Base-by-base conservation (phyloP, 176 grass and related monocot genomes). In the Oryza rufipogon region DNA sequence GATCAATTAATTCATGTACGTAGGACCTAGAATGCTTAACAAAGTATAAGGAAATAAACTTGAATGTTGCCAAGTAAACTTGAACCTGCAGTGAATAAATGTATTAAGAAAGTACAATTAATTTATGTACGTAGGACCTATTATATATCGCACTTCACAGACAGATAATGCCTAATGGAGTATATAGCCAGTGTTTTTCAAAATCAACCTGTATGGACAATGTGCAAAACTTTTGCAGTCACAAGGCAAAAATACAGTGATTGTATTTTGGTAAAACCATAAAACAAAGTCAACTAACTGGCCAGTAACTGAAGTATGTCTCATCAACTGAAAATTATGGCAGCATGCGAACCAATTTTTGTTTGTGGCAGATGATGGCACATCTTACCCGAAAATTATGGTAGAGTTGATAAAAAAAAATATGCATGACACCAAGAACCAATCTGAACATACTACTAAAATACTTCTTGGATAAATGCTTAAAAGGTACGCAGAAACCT, bases 21-120 rank as follows among this genome's bases (percentile, higher is more conserved):
- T 68, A 89, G 72, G 42, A 68, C 49, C 25, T 66, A 87, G 34
- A 80, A 71, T 54, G 49, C 64, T 77, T 47, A 60, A 71, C 17
- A 67, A 60, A 87, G 78, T 54, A 77, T 65, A 66, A 41, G 28
- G 54, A 78, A 32, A 56, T 56, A 73, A 25, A 74, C 28, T 84
- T 74, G 47, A 26, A 60, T 68, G 74, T 68, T 71, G 44, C 16
- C 12, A 45, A 67, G 65, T 38, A 30, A 30, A 30, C 28, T 30
- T 30, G 28, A 30, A 30, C 28, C 28, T 30, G 28, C 28, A 30
- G 28, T 30, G 28, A 30, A 30, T 30, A 30, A 30, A 30, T 30
- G 28, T 30, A 2, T 30, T 30, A 30, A 30, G 28, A 30, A 30
- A 30, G 28, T 30, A 30, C 28, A 30, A 30, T 30, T 30, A 30